Evolutionary conservation across 2,329 filamentous ascomycete genomes (phyloP).

Genomic region (Fusarium palustre): DNA sequence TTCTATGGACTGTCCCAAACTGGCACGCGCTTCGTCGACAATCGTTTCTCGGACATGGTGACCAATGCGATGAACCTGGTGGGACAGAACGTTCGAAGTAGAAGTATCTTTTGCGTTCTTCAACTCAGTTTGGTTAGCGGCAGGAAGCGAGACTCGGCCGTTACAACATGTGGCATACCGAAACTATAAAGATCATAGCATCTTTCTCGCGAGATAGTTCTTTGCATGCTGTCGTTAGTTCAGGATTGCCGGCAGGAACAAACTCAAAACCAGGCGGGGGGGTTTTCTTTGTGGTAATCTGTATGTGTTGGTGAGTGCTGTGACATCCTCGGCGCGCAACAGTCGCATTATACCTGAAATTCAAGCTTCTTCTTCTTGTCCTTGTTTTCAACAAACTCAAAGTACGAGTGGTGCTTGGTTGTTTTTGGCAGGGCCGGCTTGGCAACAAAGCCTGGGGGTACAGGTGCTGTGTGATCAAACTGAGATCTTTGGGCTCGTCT

Average conservation of each 20-base stretch:
- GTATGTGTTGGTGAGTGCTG: conserved; percentile 46
- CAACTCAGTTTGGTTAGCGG: conserved; percentile 24
- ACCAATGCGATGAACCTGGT: conserved; percentile 69
- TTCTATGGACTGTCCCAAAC: conserved; percentile 45
- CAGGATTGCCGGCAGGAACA: conserved; percentile 71
- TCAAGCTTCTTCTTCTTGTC: conserved; percentile 74
- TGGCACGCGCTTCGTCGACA: conserved; percentile 64
- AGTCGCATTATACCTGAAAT: conserved; percentile 63
- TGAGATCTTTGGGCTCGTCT: conserved; percentile 50
- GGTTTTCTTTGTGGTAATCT: conserved; percentile 64
- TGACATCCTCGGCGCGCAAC: conserved; percentile 27
- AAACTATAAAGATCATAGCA: conserved; percentile 75
- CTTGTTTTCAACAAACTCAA: conserved; percentile 73
- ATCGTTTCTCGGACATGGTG: conserved; percentile 71
- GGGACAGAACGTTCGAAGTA: conserved; percentile 55
- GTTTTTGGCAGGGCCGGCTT: conserved; percentile 56
- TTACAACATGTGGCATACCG: conserved; percentile 57
- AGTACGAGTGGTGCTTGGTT: conserved; percentile 70
- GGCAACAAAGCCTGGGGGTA: conserved; percentile 53
- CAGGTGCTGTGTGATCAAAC: conserved; percentile 51
- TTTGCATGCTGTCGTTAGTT: conserved; percentile 71
- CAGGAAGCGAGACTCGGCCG: background rate
- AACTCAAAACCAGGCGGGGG: conserved; percentile 73
- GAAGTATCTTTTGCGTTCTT: conserved; percentile 50
- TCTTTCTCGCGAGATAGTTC: conserved; percentile 71